phyloP scores from a whole-genome alignment of 768 basidiomycete genomes.

The Tephrocybe rancida region DNA sequence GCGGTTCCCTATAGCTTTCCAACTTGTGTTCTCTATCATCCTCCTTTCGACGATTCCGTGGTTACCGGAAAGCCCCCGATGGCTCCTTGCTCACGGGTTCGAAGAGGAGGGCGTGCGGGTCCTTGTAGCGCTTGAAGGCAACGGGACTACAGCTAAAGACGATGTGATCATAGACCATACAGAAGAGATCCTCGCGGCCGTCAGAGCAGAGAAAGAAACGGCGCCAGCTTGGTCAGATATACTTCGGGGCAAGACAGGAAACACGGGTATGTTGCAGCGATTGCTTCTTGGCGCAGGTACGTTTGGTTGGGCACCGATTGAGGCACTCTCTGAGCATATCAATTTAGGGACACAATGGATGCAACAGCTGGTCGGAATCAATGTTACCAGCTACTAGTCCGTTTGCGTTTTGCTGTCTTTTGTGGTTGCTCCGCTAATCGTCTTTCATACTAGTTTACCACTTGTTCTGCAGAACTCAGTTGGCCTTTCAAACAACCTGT shows the following conservation, averaged over 20 bases:
- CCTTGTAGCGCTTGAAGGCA: conserved; percentile 45
- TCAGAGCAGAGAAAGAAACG: conserved; percentile 41
- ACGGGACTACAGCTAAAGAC: conserved; percentile 33
- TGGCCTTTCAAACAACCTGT: conserved; percentile 49
- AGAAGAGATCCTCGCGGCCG: conserved; percentile 45
- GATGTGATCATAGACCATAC: conserved; percentile 38
- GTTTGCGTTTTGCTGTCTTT: conserved; percentile 6
- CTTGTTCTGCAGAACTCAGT: conserved; percentile 53
- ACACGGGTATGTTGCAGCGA: conserved; percentile 48
- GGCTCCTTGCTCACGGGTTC: conserved; percentile 49
- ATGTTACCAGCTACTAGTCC: conserved; percentile 55
- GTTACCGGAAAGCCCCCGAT: conserved; percentile 51
- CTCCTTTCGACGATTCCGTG: conserved; percentile 48
- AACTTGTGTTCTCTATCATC: conserved; percentile 47
- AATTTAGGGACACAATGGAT: conserved; percentile 48
- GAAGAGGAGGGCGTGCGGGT: conserved; percentile 43
- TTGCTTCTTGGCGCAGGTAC: conserved; percentile 44
- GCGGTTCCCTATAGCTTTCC: conserved; percentile 55
- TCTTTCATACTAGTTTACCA: conserved; percentile 34
- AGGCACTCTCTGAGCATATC: background rate
- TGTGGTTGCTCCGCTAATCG: background rate
- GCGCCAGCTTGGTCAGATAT: conserved; percentile 45
- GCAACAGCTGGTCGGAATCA: conserved; percentile 54
- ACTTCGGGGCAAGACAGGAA: conserved; percentile 39
- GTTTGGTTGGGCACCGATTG: background rate